Conservation (phyloP, 2,329 filamentous ascomycete species). For the Arthrocladium fulminans region DNA sequence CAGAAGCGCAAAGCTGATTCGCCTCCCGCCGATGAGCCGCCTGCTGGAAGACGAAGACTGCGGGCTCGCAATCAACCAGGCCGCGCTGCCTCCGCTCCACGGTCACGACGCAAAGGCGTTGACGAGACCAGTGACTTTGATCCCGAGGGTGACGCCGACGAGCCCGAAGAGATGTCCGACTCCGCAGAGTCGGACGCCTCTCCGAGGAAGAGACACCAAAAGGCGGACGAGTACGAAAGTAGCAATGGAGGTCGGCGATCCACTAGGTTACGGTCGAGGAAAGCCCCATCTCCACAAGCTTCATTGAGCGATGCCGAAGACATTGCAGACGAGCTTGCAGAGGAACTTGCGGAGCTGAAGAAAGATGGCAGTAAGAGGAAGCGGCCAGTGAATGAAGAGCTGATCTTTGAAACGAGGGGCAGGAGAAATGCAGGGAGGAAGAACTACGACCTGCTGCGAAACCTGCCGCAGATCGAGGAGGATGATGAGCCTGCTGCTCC, state of each 20-base stretch:
- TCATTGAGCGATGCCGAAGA: constrained; percentile 39
- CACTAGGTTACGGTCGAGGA: constrained; percentile 39
- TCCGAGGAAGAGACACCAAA: constrained; percentile 32
- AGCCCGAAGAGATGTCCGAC: constrained; percentile 46
- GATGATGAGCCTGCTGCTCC: constrained; percentile 60
- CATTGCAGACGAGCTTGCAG: constrained; percentile 45
- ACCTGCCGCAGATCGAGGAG: constrained; percentile 56
- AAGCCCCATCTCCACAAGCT: constrained; percentile 38
- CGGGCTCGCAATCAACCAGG: constrained; percentile 29
- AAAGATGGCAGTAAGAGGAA: constrained; percentile 35
- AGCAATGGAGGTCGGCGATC: constrained; percentile 41
- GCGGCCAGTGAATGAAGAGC: constrained; percentile 23
- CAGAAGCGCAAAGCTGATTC: constrained; percentile 26
- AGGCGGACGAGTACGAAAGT: constrained; percentile 39
- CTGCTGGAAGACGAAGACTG: constrained; percentile 23
- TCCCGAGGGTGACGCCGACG: constrained; percentile 48
- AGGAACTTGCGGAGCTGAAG: constrained; percentile 48
- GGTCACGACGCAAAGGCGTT: constrained; percentile 36
- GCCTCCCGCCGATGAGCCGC: constrained; percentile 27
- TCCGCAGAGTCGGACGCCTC: constrained; percentile 41
- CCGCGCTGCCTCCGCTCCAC: constrained; percentile 32
- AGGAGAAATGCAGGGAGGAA: constrained; percentile 17
- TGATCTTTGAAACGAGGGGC: constrained; percentile 25
- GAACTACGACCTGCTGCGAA: constrained; percentile 21
- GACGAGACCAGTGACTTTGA: constrained; percentile 58